phyloP scores from a whole-genome alignment of 108 stramenopile species.

The Poteriospumella lacustris region DNA sequence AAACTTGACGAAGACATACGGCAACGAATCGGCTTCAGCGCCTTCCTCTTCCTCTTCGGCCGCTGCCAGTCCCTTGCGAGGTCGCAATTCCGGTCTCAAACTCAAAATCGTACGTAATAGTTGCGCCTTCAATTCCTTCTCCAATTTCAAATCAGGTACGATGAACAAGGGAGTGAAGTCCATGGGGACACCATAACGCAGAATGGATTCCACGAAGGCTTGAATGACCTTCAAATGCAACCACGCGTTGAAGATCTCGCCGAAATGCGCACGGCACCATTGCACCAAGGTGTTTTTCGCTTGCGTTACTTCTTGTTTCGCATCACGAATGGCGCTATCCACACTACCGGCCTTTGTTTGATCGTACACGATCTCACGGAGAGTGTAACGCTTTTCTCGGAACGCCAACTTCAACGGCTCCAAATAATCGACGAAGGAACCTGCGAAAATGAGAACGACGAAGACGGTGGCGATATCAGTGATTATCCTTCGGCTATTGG shows the following conservation, averaged over 20 bases:
- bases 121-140: conserved; percentile 43
- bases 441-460: conserved; percentile 44
- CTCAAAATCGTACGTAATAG: neutral
- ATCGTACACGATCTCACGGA: conserved; percentile 78
- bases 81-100: neutral
- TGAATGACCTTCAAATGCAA: conserved; percentile 95
- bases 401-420: conserved; percentile 72
- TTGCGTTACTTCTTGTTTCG: conserved; percentile 37
- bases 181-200: conserved; percentile 90
- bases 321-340: conserved; percentile 59
- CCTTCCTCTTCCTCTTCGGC: neutral
- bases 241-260: conserved; percentile 92
- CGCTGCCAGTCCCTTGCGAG: neutral
- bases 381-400: conserved; percentile 79
- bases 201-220: conserved; percentile 89
- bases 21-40: too few species aligned
- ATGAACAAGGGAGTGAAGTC: conserved; percentile 83
- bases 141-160: conserved; percentile 70
- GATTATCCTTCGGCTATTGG: too few species aligned
- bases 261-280: conserved; percentile 96
- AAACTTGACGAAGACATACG: too few species aligned
- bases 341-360: conserved; percentile 68
- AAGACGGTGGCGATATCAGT: too few species aligned
- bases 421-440: conserved; percentile 74
- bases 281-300: conserved; percentile 58